Conservation (phyloP, 2,329 filamentous ascomycete species). For the Orbilia brochopaga region DNA sequence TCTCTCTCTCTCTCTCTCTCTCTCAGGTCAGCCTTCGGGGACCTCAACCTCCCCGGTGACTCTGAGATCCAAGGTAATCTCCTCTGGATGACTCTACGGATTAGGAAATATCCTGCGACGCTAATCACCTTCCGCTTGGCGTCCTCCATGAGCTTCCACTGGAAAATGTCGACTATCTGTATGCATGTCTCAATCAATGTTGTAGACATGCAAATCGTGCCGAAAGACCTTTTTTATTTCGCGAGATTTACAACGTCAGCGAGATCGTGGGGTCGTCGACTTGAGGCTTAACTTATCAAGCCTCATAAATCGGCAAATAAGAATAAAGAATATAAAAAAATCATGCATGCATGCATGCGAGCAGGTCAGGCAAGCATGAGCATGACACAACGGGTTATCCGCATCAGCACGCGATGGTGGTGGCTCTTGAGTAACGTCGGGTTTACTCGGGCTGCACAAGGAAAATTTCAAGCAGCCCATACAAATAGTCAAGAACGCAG, state of each 20-base stretch:
- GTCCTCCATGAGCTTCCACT: constrained; percentile 4
- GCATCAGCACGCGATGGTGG: constrained; percentile 8
- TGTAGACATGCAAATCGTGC: no score
- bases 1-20: no score
- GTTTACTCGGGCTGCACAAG: not conserved
- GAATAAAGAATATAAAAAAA: no score
- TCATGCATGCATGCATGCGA: not conserved
- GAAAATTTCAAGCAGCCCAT: not conserved
- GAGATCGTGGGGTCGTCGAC: constrained; percentile 5
- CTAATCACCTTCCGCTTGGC: constrained; percentile 27
- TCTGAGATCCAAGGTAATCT: constrained; percentile 40
- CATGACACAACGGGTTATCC: not conserved
- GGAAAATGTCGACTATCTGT: constrained; percentile 38
- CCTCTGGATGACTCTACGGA: constrained; percentile 16
- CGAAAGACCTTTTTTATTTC: no score
- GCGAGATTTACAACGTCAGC: constrained; percentile 13
- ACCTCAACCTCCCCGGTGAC: constrained; percentile 2
- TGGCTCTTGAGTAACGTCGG: not conserved
- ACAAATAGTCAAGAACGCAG: not conserved
- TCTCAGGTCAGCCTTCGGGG: not conserved
- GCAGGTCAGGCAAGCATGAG: not conserved
- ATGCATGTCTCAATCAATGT: constrained; percentile 1
- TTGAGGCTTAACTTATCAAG: constrained; percentile 26
- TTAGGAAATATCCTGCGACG: constrained; percentile 44
- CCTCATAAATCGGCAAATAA: constrained; percentile 9